Evolutionary conservation across 2,329 filamentous ascomycete species (phyloP).

Genomic region (Verticillium nubilum): DNA sequence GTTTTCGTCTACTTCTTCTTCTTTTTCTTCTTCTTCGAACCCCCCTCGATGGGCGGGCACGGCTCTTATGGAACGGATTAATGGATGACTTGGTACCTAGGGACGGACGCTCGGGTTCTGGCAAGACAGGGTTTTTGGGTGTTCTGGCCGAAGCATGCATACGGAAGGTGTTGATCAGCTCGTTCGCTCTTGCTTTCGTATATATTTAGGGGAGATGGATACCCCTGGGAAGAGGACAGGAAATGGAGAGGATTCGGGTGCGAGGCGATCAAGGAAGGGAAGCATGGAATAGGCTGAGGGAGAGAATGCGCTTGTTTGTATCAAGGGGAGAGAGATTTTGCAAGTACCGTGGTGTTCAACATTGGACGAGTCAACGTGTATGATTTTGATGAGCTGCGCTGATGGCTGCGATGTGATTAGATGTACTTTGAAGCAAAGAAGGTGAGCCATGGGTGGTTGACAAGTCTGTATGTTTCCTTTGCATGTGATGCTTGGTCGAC

Average conservation of each 20-base stretch:
- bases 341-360: not conserved
- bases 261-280: not conserved
- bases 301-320: not conserved
- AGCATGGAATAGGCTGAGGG: too few species aligned
- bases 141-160: not conserved
- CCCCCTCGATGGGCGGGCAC: not conserved
- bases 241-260: not conserved
- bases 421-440: not conserved
- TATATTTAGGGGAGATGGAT: not conserved
- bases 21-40: not conserved
- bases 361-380: not conserved
- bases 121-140: not conserved
- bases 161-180: not conserved
- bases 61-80: not conserved
- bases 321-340: not conserved
- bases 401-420: not conserved
- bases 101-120: not conserved
- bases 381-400: not conserved
- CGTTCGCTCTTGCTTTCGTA: not conserved
- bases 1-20: not conserved
- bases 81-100: not conserved
- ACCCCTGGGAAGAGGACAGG: not conserved
- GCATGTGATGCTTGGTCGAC: not conserved
- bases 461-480: too few species aligned
- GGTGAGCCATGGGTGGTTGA: too few species aligned